Base-by-base conservation (phyloP, 495 filamentous ascomycete genomes). In the Hypoxylon lienhwacheense region DNA sequence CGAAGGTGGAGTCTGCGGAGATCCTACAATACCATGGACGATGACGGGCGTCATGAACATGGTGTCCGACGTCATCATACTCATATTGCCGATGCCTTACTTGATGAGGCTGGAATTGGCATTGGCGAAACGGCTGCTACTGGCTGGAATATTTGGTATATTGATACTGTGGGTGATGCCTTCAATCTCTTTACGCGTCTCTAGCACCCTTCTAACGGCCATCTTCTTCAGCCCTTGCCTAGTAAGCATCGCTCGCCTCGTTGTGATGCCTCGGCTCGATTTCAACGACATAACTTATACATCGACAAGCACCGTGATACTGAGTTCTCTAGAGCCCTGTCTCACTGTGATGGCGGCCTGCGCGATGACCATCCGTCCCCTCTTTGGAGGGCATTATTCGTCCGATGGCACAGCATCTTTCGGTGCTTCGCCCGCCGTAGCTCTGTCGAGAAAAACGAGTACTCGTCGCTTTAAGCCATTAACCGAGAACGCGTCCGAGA, bases 401-500 rank as follows among this genome's bases (percentile, higher is more conserved):
- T 19, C 48, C 4, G 53, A 58, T n/a, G 53, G 48, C 10, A 58
- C 53, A n/a, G 49, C 59, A 12, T 40, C 48, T 16, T 63, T 39
- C 24, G 41, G 28, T 14, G 36, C 15, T 4, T 44, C 52, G 11
- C 39, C 58, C 17, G 43, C 41, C 7, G 52, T 47, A 4, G 47
- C 53, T 1, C 2, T 53, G 12, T 28, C 59, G 20, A 57, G 44
- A 17, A 63, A 40, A 28, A 50, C 43, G 1, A 63, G 55, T 15
- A 61, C 10, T 20, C 56, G 65, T 7, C 53, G 47, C 2, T 65
- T 67, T 31, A 59, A 58, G 39, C 58, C 65, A 34, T 54, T 67
- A 41, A 63, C 44, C 43, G 65, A 67, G 33, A 49, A 67, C 53
- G 54, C 64, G 31, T 67, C 65, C 14, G 62, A 65, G 47, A 64